Evolutionary conservation across 345 rosid species (phyloP).

Genomic region (Raphanus raphanistrum): DNA sequence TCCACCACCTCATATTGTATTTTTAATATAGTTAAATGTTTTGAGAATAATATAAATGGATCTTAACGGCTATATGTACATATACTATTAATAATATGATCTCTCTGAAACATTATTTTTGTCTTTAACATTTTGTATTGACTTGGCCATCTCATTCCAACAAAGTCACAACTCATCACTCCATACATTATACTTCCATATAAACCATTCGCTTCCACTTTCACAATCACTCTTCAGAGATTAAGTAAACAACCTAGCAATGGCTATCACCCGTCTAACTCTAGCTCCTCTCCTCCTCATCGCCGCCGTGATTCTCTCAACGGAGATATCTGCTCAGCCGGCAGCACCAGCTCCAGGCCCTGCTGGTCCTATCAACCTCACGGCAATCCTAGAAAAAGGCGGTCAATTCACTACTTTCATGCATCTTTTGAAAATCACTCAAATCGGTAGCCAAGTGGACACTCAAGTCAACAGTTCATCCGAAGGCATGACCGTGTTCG

Average conservation of each 20-base stretch:
- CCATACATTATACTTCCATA: conserved; percentile 16
- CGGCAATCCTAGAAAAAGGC: conserved; percentile 62
- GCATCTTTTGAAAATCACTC: conserved; percentile 55
- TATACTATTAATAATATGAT: not conserved
- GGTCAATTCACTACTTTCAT: conserved; percentile 68
- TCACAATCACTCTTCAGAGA: conserved; percentile 14
- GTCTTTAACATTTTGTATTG: conserved; percentile 29
- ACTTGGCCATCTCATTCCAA: conserved; percentile 42
- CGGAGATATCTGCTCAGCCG: conserved; percentile 31
- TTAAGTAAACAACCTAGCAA: not conserved
- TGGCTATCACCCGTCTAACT: conserved; percentile 45
- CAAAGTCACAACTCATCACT: conserved; percentile 38
- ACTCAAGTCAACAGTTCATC: conserved; percentile 73
- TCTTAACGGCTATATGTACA: conserved; percentile 21
- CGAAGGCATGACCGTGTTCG: conserved; percentile 75
- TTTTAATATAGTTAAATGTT: not conserved
- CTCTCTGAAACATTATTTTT: conserved; percentile 21
- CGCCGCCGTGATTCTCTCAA: conserved; percentile 28
- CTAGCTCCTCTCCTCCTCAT: conserved; percentile 42
- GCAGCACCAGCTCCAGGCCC: conserved; percentile 62
- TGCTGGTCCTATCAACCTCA: conserved; percentile 70
- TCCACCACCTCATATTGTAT: conserved; percentile 18
- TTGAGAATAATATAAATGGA: not conserved
- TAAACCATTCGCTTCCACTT: conserved; percentile 20
- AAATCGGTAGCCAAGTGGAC: conserved; percentile 52